A percentile compares a stretch with the other conserved stretches of the same genome.
These are phyloP conservation scores for Diaporthe sp. DNA, from an alignment of 2,329 filamentous ascomycete species.

Conservation along the genomic window DNA sequence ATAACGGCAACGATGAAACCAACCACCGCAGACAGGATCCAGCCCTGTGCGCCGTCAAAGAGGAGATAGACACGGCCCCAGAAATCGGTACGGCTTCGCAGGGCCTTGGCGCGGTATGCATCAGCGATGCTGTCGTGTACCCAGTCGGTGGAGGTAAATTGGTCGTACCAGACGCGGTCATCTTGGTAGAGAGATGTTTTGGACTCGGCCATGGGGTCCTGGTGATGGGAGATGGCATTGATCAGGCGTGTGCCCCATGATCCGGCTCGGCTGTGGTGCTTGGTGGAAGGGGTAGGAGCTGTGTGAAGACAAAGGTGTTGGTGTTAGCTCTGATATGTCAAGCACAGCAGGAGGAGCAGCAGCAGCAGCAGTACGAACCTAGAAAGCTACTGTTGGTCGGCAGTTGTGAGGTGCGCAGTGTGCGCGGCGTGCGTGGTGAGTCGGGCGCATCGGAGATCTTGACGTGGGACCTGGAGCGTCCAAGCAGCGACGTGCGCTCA, in stretches of 20 bases:
- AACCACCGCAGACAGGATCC: constrained; percentile 92
- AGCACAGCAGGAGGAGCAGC: not conserved
- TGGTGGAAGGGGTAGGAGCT: constrained; percentile 55
- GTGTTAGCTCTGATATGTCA: constrained; percentile 32
- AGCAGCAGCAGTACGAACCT: constrained; percentile 39
- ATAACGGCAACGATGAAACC: constrained; percentile 87
- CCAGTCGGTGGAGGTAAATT: constrained; percentile 98
- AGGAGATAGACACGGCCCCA: constrained; percentile 81
- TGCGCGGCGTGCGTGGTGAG: constrained; percentile 27
- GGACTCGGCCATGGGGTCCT: constrained; percentile 71
- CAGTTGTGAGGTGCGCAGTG: constrained; percentile 1
- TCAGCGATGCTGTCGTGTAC: constrained; percentile 97
- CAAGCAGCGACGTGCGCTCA: constrained; percentile 37
- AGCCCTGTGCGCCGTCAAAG: constrained; percentile 91
- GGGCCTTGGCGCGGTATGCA: constrained; percentile 86
- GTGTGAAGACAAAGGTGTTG: constrained; percentile 40
- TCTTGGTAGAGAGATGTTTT: constrained; percentile 78
- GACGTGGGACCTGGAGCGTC: constrained; percentile 29
- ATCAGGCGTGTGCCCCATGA: constrained; percentile 73
- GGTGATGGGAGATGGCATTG: constrained; percentile 70
- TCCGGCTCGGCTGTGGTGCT: constrained; percentile 68
- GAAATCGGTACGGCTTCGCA: constrained; percentile 85
- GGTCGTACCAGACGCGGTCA: constrained; percentile 97
- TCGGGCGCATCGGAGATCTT: constrained; percentile 33
- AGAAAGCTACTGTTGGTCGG: constrained; percentile 35